Conservation (phyloP, 768 basidiomycete genomes). For the Kwoniella newhampshirensis region DNA sequence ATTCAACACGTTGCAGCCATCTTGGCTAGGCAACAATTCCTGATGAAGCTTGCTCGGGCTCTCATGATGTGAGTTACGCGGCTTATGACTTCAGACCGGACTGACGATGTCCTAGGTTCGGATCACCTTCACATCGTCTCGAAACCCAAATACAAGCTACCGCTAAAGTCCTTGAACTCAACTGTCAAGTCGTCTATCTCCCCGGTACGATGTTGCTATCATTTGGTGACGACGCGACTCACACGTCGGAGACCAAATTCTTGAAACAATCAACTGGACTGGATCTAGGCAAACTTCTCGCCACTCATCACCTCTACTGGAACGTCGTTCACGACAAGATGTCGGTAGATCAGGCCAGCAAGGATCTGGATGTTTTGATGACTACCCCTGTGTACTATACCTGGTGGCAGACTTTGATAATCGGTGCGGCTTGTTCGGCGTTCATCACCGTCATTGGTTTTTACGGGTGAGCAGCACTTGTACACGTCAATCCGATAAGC, state of each 20-base stretch:
- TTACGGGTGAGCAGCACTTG: slow-evolving; percentile 38
- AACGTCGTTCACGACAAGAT: slow-evolving; percentile 80
- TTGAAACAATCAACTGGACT: slow-evolving; percentile 70
- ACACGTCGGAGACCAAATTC: slow-evolving; percentile 77
- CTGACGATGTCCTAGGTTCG: too few relatives aligned
- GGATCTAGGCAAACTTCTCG: slow-evolving; percentile 73
- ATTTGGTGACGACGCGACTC: slow-evolving; percentile 76
- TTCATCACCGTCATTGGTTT: slow-evolving; percentile 60
- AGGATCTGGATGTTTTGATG: slow-evolving; percentile 73
- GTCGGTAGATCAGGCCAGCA: slow-evolving; percentile 70
- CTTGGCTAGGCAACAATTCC: slow-evolving; percentile 76
- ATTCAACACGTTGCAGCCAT: slow-evolving; percentile 80
- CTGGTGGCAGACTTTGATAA: slow-evolving; percentile 63
- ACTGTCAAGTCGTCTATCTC: slow-evolving; percentile 83
- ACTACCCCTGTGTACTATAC: slow-evolving; percentile 63
- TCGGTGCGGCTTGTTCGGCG: slow-evolving; percentile 74
- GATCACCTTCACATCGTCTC: slow-evolving; percentile 89
- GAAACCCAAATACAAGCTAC: slow-evolving; percentile 88
- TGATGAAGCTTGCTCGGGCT: slow-evolving; percentile 78
- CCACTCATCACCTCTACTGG: slow-evolving; percentile 71
- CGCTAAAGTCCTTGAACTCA: slow-evolving; percentile 82
- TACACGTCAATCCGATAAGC: neutral
- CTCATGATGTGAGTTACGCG: slow-evolving; percentile 71
- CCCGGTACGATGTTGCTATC: slow-evolving; percentile 69
- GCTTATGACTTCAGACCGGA: too few relatives aligned